Percentiles rank a stretch among this genome's conserved stretches.
Conservation (phyloP, 2,329 filamentous ascomycete species). For the Sclerotinia borealis region DNA sequence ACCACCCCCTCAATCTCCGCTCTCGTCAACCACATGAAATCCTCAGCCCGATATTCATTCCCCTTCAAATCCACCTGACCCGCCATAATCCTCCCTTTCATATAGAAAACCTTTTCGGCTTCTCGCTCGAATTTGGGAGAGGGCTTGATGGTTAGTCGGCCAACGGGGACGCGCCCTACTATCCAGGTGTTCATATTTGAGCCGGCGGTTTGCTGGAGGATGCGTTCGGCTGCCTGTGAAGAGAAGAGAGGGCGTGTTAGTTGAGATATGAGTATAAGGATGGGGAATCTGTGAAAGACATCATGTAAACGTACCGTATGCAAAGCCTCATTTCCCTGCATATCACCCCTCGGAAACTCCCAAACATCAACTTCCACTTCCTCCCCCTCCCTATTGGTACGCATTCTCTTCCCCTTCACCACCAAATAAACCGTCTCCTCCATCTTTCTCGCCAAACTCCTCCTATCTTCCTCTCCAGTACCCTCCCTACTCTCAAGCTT, state of each 20-base stretch:
- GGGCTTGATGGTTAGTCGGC: constrained; percentile 61
- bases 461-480: constrained; percentile 66
- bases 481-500: constrained; percentile 65
- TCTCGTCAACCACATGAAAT: constrained; percentile 90
- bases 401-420: constrained; percentile 51
- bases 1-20: constrained; percentile 74
- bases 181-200: constrained; percentile 99
- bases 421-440: constrained; percentile 83
- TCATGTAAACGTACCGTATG: constrained; percentile 60
- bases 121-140: constrained; percentile 39
- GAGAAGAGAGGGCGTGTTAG: too few relatives aligned
- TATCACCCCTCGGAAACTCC: constrained; percentile 71
- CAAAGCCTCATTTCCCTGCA: constrained; percentile 68
- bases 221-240: constrained; percentile 69
- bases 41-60: constrained; percentile 66
- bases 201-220: constrained; percentile 71
- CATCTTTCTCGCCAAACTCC: constrained; percentile 72
- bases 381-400: not conserved
- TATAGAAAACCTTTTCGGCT: constrained; percentile 86
- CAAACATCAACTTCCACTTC: constrained; percentile 56
- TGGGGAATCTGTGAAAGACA: not conserved
- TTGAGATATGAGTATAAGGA: not conserved
- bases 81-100: constrained; percentile 94
- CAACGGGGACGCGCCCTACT: constrained; percentile 83
- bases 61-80: constrained; percentile 78